Percentiles rank a stretch among this genome's conserved stretches.
Conservation (phyloP, 331 rosid species). For the Erythrophleum ivorense region DNA sequence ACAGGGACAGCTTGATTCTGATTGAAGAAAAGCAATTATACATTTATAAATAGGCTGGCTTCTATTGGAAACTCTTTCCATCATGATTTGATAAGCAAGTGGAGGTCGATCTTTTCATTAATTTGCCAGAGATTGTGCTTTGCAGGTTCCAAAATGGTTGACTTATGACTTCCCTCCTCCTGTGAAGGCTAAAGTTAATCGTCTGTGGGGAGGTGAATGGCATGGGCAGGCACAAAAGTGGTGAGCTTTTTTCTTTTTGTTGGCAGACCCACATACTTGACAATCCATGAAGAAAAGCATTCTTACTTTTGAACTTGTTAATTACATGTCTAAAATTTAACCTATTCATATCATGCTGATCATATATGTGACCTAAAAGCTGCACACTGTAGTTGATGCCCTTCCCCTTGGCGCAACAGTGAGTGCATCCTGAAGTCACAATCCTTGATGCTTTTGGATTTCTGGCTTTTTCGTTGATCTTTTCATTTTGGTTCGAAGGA, state of each 20-base stretch:
- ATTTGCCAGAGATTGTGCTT: constrained; percentile 40
- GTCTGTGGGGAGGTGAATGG: constrained; percentile 99
- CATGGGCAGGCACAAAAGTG: constrained; percentile 99
- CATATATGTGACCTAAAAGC: neutral
- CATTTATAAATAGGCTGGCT: constrained; percentile 12
- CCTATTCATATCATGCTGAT: neutral
- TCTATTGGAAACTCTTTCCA: neutral
- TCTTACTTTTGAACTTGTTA: constrained; percentile 13
- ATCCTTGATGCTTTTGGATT: neutral
- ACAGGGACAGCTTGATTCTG: neutral
- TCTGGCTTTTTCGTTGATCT: neutral
- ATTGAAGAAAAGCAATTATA: constrained; percentile 21
- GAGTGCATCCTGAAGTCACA: neutral
- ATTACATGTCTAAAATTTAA: constrained; percentile 2
- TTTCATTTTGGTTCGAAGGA: constrained; percentile 14
- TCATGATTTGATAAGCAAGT: neutral
- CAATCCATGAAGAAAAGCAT: constrained; percentile 15
- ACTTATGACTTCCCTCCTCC: constrained; percentile 96
- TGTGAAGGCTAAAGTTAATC: constrained; percentile 93
- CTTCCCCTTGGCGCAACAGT: neutral
- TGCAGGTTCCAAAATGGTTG: constrained; percentile 89
- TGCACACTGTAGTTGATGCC: neutral
- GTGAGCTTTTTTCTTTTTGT: constrained; percentile 48
- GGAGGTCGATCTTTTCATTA: constrained; percentile 18
- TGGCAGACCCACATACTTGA: neutral